Percentiles rank a stretch among this genome's conserved stretches.
Evolutionary conservation across 1,139 yeast species (phyloP).

Genomic region (Kodamaea sp.): DNA sequence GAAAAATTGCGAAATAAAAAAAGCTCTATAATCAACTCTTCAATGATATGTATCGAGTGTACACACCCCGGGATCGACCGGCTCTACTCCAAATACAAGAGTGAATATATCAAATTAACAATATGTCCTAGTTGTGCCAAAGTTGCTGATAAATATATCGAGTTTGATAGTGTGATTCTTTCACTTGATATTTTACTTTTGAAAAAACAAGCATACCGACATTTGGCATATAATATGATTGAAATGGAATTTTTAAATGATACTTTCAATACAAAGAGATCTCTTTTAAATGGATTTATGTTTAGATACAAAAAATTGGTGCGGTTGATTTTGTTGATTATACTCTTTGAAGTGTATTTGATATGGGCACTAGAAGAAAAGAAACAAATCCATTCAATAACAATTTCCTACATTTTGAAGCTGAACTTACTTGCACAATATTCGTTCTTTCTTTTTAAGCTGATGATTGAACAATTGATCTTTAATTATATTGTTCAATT

Average conservation of each 20-base stretch:
- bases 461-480: conserved; percentile 54
- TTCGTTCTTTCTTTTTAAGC: conserved; percentile 57
- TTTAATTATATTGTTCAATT: conserved; percentile 51
- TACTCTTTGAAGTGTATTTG: conserved; percentile 85
- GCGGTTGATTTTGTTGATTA: conserved; percentile 59
- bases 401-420: conserved; percentile 33
- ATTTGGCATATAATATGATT: conserved; percentile 74
- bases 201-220: conserved; percentile 88
- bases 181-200: conserved; percentile 79
- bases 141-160: conserved; percentile 88
- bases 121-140: conserved; percentile 69
- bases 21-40: not conserved
- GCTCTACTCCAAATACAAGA: conserved; percentile 69
- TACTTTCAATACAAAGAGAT: not conserved
- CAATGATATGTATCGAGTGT: conserved; percentile 90
- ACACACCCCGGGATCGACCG: conserved; percentile 54
- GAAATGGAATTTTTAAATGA: conserved; percentile 28
- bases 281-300: conserved; percentile 1
- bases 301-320: conserved; percentile 24
- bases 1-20: not conserved
- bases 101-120: conserved; percentile 75
- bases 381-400: conserved; percentile 27
- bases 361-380: conserved; percentile 91
- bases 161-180: conserved; percentile 77
- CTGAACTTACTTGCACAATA: conserved; percentile 60